Percentiles rank a stretch among this genome's conserved stretches.
phyloP scores from a whole-genome alignment of 1,139 yeast species.

The Yamadazyma mexicana region DNA sequence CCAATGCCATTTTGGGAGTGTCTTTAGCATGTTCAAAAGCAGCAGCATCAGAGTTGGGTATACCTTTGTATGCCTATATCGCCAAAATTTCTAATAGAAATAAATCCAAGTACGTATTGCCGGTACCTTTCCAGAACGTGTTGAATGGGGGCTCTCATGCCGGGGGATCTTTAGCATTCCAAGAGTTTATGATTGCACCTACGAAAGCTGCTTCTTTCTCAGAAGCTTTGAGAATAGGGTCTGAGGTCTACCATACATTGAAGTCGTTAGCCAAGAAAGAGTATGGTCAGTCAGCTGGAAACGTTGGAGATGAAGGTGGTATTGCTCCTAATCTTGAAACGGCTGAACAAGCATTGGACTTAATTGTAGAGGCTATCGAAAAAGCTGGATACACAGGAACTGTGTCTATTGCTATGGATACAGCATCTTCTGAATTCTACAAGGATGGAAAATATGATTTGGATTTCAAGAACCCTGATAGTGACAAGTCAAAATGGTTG shows the following conservation, averaged over 20 bases:
- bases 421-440: conserved; percentile 91
- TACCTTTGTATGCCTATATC: conserved; percentile 79
- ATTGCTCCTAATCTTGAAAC: conserved; percentile 90
- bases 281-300: conserved; percentile 92
- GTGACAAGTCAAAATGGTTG: conserved; percentile 81
- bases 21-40: conserved; percentile 86
- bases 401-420: conserved; percentile 81
- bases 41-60: conserved; percentile 80
- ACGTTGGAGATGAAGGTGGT: conserved; percentile 98
- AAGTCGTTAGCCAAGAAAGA: conserved; percentile 80
- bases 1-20: conserved; percentile 88
- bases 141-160: conserved; percentile 97
- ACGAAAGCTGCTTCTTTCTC: conserved; percentile 75
- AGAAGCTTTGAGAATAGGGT: conserved; percentile 86
- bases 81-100: conserved; percentile 62
- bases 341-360: conserved; percentile 88
- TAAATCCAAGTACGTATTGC: conserved; percentile 66
- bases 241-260: conserved; percentile 89
- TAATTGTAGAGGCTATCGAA: conserved; percentile 79
- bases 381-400: conserved; percentile 85
- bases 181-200: conserved; percentile 95
- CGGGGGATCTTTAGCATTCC: conserved; percentile 93
- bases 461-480: conserved; percentile 89
- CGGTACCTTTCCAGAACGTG: conserved; percentile 92
- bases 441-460: conserved; percentile 88